Conservation (phyloP, 257 asterid genomes). For the Vinca minor region DNA sequence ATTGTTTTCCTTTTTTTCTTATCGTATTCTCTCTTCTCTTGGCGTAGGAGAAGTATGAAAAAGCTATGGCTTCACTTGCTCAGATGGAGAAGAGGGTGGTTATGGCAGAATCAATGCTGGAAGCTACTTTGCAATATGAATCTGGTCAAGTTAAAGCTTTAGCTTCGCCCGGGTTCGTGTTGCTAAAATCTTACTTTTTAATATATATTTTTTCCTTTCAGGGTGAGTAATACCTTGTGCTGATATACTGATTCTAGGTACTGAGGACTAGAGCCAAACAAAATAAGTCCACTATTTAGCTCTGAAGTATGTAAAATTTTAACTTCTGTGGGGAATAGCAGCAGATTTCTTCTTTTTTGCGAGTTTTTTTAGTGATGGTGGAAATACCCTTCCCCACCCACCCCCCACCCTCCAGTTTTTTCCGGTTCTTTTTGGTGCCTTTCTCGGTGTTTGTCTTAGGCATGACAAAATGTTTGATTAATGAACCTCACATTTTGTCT, state of each 20-base stretch:
- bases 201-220: not conserved
- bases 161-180: conserved; percentile 57
- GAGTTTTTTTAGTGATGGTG: too few species aligned
- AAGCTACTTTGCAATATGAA: conserved; percentile 81
- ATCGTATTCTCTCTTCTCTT: not conserved
- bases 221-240: not conserved
- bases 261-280: not conserved
- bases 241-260: not conserved
- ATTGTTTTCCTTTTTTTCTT: not conserved
- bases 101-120: conserved; percentile 84
- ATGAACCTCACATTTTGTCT: not conserved
- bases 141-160: conserved; percentile 71
- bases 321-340: too few species aligned
- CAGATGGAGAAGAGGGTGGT: conserved; percentile 78
- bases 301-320: not conserved
- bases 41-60: conserved; percentile 62
- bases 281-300: not conserved
- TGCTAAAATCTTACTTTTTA: not conserved
- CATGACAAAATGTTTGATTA: not conserved
- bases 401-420: too few species aligned
- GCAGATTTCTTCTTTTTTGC: too few species aligned
- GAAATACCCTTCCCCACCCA: too few species aligned
- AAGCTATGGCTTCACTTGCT: conserved; percentile 40
- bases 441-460: too few species aligned
- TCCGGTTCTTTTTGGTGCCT: too few species aligned